Evolutionary conservation across 2,329 filamentous ascomycete species (phyloP), one percentile per base, ranked within the genome.

Genomic region (Aspergillus ustus): DNA sequence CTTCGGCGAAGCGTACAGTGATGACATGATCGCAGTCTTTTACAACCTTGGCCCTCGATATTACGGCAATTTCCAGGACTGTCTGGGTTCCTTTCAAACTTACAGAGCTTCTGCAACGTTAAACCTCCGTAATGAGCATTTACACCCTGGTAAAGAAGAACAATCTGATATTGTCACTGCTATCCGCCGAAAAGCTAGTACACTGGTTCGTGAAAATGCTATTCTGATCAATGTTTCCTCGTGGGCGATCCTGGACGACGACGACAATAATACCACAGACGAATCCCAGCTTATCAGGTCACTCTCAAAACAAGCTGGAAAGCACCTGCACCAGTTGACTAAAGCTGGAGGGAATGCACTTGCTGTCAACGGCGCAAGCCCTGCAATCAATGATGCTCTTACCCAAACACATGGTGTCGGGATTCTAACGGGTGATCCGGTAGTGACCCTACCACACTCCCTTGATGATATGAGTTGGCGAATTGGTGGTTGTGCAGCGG

Each of bases 61-160:
- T 69, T 89, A 92, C 72, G 95, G 95, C 17, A 99, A 99, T 73
- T 97, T 96, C 69, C 95, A 99, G 77, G 95, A 99, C 72, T 95
- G 92, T 68, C 84, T 99, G 15, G 95, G 96, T 5, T 94, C 93
- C 1, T 96, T 99, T 71, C 93, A 98, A 73, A 99, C 96, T 0
- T 99, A 99, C 73, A 88, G 91, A 70, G 94, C 95, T 7, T 98
- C 95, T 1, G 94, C 95, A 7, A 89, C 91, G 57, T 81, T 99
- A 44, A 95, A 96, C 62, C 84, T 97, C 57, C 90, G 94, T 50
- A 98, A 98, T 70, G 95, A 99, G 72, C 87, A 93, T 55, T 84
- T 96, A 43, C 91, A 96, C 75, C 90, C 92, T 1, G 93, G 93
- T 13, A 96, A 93, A 72, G 92, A 96, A 66, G 92, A 96, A 63